Evolutionary conservation across 2,329 filamentous ascomycete genomes (phyloP), one percentile per base, ranked within the genome.

Genomic region (Blastomyces parvus): DNA sequence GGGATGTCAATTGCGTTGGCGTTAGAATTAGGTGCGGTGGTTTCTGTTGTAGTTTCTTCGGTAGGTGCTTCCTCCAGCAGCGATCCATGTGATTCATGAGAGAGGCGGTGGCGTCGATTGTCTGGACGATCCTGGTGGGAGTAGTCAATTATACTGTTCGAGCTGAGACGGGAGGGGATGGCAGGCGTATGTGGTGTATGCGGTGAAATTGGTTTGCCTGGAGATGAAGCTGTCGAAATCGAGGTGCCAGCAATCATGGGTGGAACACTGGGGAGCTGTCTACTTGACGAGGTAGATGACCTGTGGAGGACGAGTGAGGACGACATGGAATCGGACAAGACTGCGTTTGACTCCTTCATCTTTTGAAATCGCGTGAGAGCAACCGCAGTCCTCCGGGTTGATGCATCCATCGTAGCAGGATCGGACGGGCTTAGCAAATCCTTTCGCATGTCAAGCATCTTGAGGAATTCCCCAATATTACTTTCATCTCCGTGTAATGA

Each of bases 181-280:
- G 92, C 91, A 3, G 94, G 94, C 0, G 91, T 96, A 71, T 97
- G 92, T 1, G 92, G 91, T 0, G 90, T 96, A 71, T 93, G 91
- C 11, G 89, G 91, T 2, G 91, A 96, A 22, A 95, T 84, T 0
- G 91, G 90, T 70, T 96, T 96, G 63, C 89, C 90, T 1, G 92
- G 92, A 11, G 92, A 97, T 0, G 91, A 93, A 0, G 90, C 93
- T 13, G 88, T 87, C 3, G 92, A 97, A 67, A 91, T 81, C 0
- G 89, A 91, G 4, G 88, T 88, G 8, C 82, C 83, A 30, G 78
- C 81, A 59, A 84, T 76, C 78, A 86, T 83, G 6, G 82, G 82
- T 25, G 85, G 84, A 14, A 86, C 83, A 56, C 82, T 84, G 6
- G 84, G 84, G 0, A 91, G 82, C 61, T 90, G 88, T 74, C 91